A percentile compares a stretch with the other conserved stretches of the same genome.
These are phyloP conservation scores for Hirsutella rhossiliensis DNA, from an alignment of 2,329 filamentous ascomycete genomes.

Conservation along the genomic window DNA sequence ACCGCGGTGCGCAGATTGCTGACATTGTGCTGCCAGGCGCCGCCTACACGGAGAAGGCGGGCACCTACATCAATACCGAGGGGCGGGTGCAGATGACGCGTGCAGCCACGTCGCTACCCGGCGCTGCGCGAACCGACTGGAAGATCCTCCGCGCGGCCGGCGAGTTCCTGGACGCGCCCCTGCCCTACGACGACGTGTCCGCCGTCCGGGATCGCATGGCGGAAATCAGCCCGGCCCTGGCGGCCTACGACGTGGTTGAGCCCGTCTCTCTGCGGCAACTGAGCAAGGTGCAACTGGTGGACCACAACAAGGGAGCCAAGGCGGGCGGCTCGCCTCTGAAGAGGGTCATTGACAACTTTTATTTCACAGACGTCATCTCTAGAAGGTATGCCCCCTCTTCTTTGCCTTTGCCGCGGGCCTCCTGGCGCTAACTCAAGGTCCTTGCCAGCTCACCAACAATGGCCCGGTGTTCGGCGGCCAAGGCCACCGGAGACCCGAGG, in stretches of 20 bases:
- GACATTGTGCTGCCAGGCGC: conserved; percentile 89
- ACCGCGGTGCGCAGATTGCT: conserved; percentile 82
- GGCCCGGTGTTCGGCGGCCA: conserved; percentile 91
- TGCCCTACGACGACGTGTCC: conserved; percentile 90
- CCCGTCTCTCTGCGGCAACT: conserved; percentile 59
- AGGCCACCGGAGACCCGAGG: conserved; percentile 67
- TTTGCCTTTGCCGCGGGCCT: conserved; percentile 3
- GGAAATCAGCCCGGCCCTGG: conserved; percentile 83
- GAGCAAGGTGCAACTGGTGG: conserved; percentile 89
- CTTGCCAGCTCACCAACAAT: conserved; percentile 81
- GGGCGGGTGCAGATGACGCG: conserved; percentile 91
- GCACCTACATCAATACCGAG: conserved; percentile 96
- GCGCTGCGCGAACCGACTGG: conserved; percentile 91
- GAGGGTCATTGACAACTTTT: conserved; percentile 90
- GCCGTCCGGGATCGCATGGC: conserved; percentile 84
- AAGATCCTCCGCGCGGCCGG: conserved; percentile 92
- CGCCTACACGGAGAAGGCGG: conserved; percentile 93
- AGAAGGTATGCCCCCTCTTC: conserved; percentile 54
- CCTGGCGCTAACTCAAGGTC: conserved; percentile 9
- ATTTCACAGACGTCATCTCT: conserved; percentile 94
- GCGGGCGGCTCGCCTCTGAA: conserved; percentile 61
- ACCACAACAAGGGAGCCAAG: conserved; percentile 86
- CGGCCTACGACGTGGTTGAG: conserved; percentile 86
- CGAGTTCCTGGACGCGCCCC: conserved; percentile 77
- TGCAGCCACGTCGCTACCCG: conserved; percentile 76